These are phyloP conservation scores for Mariannaea sp. DNA, from an alignment of 2,329 filamentous ascomycete genomes.

Conservation along the genomic window DNA sequence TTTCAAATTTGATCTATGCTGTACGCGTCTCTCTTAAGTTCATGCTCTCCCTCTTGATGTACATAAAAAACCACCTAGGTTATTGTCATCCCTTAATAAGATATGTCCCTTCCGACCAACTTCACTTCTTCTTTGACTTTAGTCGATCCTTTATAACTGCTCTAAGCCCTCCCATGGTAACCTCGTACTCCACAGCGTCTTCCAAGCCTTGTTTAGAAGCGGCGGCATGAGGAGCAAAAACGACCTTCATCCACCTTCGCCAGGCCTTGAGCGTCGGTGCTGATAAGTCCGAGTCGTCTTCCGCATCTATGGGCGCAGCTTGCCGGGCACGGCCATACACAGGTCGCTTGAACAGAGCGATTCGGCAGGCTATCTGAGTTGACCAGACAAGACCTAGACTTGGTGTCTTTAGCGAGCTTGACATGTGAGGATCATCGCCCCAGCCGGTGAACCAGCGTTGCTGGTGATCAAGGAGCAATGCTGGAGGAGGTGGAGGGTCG, in stretches of 20 bases:
- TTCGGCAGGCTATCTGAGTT: slow-evolving; percentile 81
- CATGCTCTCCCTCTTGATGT: not conserved
- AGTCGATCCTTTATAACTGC: slow-evolving; percentile 31
- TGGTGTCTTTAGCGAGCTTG: slow-evolving; percentile 73
- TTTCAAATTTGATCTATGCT: not conserved
- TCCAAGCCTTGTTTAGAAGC: slow-evolving; percentile 54
- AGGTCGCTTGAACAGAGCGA: slow-evolving; percentile 78
- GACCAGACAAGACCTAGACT: slow-evolving; percentile 89
- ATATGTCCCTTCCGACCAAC: not conserved
- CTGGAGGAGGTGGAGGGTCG: slow-evolving; percentile 48
- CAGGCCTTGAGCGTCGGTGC: slow-evolving; percentile 60
- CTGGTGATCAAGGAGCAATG: slow-evolving; percentile 82
- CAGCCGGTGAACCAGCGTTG: slow-evolving; percentile 95
- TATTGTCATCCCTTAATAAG: too few relatives aligned
- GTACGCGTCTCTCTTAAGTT: not conserved
- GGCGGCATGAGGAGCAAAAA: slow-evolving; percentile 79
- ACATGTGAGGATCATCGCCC: slow-evolving; percentile 69
- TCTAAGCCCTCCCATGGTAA: slow-evolving; percentile 68
- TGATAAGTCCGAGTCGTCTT: slow-evolving; percentile 50
- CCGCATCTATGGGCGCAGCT: slow-evolving; percentile 43
- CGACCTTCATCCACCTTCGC: slow-evolving; percentile 82
- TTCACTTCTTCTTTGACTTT: not conserved
- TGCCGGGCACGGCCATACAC: slow-evolving; percentile 50
- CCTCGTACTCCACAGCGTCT: slow-evolving; percentile 72
- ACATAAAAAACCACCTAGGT: too few relatives aligned